Evolutionary conservation across 768 basidiomycete genomes (phyloP), one percentile per base, ranked within the genome.

Genomic region (Pleurotus platypus): DNA sequence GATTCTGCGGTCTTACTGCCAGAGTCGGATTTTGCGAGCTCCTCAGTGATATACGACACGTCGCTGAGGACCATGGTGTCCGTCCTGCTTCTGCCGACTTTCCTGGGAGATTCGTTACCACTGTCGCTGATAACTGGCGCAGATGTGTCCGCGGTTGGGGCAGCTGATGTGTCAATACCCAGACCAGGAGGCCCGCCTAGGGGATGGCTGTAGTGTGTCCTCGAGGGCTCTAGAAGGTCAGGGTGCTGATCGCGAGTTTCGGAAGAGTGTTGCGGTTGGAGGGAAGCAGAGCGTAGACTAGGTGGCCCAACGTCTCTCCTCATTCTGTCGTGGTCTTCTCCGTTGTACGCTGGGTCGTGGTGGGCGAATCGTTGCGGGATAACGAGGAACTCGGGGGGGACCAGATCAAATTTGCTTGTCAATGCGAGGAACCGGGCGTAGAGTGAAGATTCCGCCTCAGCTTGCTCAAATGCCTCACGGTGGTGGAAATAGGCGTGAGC

Each of bases 401-500:
- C 92, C 46, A 97, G 77, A 58, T 88, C 85, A 72, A 89, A 95
- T 66, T 84, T 84, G 58, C 80, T 78, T 6, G 89, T 89, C 57
- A 96, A 82, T 9, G 87, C 87, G 56, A 94, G 81, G 76, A 96
- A 96, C 63, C 94, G 88, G 37, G 89, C 87, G 66, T 96, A 95
- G 2, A 97, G 77, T 0, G 90, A 90, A 5, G 89, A 92, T 71
- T 97, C 94, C 5, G 86, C 91, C 72, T 95, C 93, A 27, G 89
- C 89, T 67, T 92, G 89, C 62, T 92, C 89, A 68, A 96, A 96
- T 0, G 85, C 84, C 67, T 94, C 94, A 61, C 92, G 87, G 70
- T 96, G 94, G 68, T 94, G 92, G 74, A 89, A 95, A 76, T 94
- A 98, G 1, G 94, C 94, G 70, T 99, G 96, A 0, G 92, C 92